Conservation (phyloP, 2,329 filamentous ascomycete species). For the Hypoxylon sp. region DNA sequence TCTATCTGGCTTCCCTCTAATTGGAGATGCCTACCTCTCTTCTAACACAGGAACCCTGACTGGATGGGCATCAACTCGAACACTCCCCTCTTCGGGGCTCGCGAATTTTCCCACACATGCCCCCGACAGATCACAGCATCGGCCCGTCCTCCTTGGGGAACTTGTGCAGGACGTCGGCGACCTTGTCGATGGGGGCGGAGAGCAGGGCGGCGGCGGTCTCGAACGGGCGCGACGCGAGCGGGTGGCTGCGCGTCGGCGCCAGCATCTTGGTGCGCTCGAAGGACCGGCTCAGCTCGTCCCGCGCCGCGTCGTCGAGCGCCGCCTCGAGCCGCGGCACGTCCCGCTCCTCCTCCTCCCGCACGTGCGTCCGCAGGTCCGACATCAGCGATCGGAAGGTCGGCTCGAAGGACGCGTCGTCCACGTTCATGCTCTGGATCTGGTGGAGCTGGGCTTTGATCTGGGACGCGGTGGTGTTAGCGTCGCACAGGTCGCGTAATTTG, state of each 20-base stretch:
- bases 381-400: constrained; percentile 54
- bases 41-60: too few relatives aligned
- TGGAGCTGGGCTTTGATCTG: constrained; percentile 62
- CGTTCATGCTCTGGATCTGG: constrained; percentile 56
- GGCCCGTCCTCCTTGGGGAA: neutral
- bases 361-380: constrained; percentile 54
- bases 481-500: neutral
- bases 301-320: constrained; percentile 48
- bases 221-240: constrained; percentile 60
- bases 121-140: neutral
- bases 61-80: too few relatives aligned
- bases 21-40: too few relatives aligned
- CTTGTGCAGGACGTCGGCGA: constrained; percentile 62
- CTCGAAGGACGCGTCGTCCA: constrained; percentile 52
- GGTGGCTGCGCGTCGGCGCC: constrained; percentile 60
- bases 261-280: constrained; percentile 63
- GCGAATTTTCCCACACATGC: too few relatives aligned
- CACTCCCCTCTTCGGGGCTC: too few relatives aligned
- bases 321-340: constrained; percentile 59
- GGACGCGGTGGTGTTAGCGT: neutral
- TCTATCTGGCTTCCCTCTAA: too few relatives aligned
- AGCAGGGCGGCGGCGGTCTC: constrained; percentile 63
- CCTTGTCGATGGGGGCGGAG: constrained; percentile 63
- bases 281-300: constrained; percentile 49
- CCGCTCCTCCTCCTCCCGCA: constrained; percentile 58